phyloP scores from a whole-genome alignment of 192 early-diverging fungal species.

The Coemansia sp. region DNA sequence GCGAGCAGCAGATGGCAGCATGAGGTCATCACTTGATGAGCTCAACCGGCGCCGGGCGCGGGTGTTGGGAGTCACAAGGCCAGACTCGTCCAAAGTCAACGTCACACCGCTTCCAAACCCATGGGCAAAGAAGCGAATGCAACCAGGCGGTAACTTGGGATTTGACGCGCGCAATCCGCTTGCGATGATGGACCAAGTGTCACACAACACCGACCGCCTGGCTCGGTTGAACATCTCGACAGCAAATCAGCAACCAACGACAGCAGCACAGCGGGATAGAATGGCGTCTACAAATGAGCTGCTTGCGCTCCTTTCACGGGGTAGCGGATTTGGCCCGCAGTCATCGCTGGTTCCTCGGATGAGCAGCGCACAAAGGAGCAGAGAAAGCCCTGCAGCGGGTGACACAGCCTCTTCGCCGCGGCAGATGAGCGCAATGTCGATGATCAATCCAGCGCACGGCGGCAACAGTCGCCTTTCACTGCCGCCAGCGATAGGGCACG shows the following conservation, averaged over 20 bases:
- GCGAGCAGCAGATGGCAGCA: constrained; percentile 23
- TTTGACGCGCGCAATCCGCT: constrained; percentile 29
- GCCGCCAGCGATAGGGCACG: not conserved
- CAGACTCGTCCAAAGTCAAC: constrained; percentile 31
- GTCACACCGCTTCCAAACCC: constrained; percentile 54
- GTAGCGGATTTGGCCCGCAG: constrained; percentile 6
- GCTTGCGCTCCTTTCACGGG: constrained; percentile 1
- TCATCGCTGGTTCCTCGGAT: constrained; percentile 1
- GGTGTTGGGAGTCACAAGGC: constrained; percentile 38
- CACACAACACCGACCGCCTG: constrained; percentile 34
- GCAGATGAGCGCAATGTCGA: constrained; percentile 24
- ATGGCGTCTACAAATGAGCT: constrained; percentile 4
- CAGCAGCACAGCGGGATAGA: constrained; percentile 5
- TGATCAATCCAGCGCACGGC: constrained; percentile 14
- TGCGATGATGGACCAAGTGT: constrained; percentile 32
- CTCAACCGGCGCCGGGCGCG: constrained; percentile 44
- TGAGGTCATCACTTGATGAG: constrained; percentile 36
- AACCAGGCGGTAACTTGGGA: constrained; percentile 6
- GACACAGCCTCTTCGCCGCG: constrained; percentile 9
- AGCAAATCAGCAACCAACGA: constrained; percentile 2
- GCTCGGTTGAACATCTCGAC: constrained; percentile 36
- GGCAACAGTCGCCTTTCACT: not conserved
- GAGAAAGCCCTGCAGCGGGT: not conserved
- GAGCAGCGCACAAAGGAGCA: not conserved
- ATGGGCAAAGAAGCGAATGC: constrained; percentile 28